These are phyloP conservation scores for Melampsora larici-populina DNA, from an alignment of 1,284 basidiomycete species.

Conservation along the genomic window DNA sequence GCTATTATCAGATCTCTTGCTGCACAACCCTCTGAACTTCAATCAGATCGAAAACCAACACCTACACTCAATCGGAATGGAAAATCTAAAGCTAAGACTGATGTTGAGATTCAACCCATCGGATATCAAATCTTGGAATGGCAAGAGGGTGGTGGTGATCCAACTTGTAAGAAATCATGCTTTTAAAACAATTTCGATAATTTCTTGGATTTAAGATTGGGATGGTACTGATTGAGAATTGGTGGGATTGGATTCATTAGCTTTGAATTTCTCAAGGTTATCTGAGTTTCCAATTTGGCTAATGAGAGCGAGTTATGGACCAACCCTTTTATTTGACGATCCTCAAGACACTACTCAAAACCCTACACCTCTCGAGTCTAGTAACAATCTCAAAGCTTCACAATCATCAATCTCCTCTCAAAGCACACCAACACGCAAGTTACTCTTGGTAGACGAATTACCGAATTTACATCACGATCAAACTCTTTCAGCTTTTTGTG, in stretches of 20 bases:
- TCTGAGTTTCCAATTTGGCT: conserved; percentile 33
- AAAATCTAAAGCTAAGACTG: background rate
- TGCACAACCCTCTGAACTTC: background rate
- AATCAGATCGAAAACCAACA: background rate
- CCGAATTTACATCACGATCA: conserved; percentile 24
- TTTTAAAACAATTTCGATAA: background rate
- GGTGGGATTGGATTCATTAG: background rate
- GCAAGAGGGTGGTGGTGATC: conserved; percentile 18
- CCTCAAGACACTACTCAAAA: background rate
- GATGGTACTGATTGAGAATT: background rate
- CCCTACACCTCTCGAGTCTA: background rate
- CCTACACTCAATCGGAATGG: background rate
- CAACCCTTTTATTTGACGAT: conserved; percentile 17
- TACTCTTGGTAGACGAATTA: conserved; percentile 38
- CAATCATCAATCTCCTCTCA: background rate
- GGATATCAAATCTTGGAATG: conserved; percentile 40
- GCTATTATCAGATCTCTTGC: conserved; percentile 26
- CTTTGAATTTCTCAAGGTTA: background rate
- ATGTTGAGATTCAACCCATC: background rate
- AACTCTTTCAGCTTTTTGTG: background rate
- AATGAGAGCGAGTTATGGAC: conserved; percentile 16
- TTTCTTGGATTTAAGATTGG: background rate
- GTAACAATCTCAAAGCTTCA: background rate
- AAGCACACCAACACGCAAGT: background rate
- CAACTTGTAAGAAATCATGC: background rate